Conservation (phyloP, 2,329 filamentous ascomycete genomes). For the Rhynchosporium graminicola region DNA sequence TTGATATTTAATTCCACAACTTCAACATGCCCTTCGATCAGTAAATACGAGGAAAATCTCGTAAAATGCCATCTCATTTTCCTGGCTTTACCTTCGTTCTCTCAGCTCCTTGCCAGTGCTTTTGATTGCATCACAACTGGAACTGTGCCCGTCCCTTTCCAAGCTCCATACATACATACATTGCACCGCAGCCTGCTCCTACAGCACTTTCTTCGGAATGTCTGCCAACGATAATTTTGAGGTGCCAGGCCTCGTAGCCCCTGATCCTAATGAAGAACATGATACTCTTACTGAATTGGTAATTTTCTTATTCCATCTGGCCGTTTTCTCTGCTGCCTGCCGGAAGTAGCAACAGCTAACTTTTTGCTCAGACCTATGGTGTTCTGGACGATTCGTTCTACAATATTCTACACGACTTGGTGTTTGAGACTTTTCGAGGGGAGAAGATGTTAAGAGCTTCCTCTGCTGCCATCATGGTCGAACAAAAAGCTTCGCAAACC, state of each 20-base stretch:
- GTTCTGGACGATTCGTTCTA: slow-evolving; percentile 75
- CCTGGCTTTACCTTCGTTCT: slow-evolving; percentile 23
- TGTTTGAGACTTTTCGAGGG: slow-evolving; percentile 73
- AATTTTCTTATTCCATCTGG: slow-evolving; percentile 40
- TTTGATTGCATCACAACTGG: slow-evolving; percentile 27
- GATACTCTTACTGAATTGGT: slow-evolving; percentile 57
- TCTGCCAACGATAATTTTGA: slow-evolving; percentile 35
- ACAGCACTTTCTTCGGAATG: slow-evolving; percentile 29
- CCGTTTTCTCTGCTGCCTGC: slow-evolving; percentile 20
- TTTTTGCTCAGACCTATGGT: slow-evolving; percentile 52
- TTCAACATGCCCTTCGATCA: slow-evolving; percentile 19
- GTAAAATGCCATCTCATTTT: slow-evolving; percentile 30
- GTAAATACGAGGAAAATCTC: slow-evolving; percentile 13
- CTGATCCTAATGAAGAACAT: slow-evolving; percentile 45
- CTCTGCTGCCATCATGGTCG: slow-evolving; percentile 63
- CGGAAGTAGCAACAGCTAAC: slow-evolving; percentile 28
- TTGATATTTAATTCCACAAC: slow-evolving; percentile 23
- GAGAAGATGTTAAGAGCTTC: slow-evolving; percentile 74
- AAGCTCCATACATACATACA: slow-evolving; percentile 23
- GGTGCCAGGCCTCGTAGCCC: slow-evolving; percentile 51
- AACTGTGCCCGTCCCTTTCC: slow-evolving; percentile 25
- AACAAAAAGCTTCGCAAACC: slow-evolving; percentile 48
- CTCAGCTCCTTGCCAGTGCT: slow-evolving; percentile 27
- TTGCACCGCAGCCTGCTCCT: slow-evolving; percentile 22
- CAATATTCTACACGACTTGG: slow-evolving; percentile 74